These are phyloP conservation scores for Aspergillus coremiiformis DNA, from an alignment of 495 filamentous ascomycete genomes.

Conservation along the genomic window DNA sequence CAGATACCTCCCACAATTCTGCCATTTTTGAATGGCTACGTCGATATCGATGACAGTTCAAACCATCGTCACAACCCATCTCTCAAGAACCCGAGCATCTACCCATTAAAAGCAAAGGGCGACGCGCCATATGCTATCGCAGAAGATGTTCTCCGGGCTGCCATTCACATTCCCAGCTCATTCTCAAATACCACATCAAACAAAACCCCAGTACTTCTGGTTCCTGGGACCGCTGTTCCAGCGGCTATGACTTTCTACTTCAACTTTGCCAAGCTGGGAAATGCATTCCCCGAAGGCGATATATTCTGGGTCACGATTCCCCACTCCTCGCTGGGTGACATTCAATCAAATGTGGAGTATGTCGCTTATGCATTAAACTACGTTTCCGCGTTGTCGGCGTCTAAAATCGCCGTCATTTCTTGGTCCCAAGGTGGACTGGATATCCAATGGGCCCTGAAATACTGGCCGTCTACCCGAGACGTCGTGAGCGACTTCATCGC, in stretches of 20 bases:
- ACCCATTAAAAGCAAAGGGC: conserved; percentile 19
- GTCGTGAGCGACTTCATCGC: conserved; percentile 35
- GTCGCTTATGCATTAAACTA: conserved; percentile 41
- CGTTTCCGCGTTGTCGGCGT: conserved; percentile 28
- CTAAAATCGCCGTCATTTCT: conserved; percentile 32
- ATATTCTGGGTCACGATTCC: conserved; percentile 47
- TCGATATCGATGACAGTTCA: conserved; percentile 12
- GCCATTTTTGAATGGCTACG: conserved; percentile 10
- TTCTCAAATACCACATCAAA: conserved; percentile 29
- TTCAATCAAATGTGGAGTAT: conserved; percentile 37
- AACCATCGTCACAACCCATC: conserved; percentile 8
- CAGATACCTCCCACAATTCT: conserved; percentile 12
- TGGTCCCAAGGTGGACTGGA: conserved; percentile 46
- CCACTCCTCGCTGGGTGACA: conserved; percentile 28
- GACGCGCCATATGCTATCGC: conserved; percentile 39
- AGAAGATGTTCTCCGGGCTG: conserved; percentile 29
- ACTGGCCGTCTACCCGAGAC: conserved; percentile 40
- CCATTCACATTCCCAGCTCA: conserved; percentile 36
- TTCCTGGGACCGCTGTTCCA: conserved; percentile 40
- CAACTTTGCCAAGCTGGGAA: conserved; percentile 39
- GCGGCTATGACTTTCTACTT: conserved; percentile 29
- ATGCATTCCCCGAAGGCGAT: conserved; percentile 25
- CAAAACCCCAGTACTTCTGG: conserved; percentile 35
- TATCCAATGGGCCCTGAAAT: conserved; percentile 46
- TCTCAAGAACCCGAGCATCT: conserved; percentile 8